Evolutionary conservation across 345 rosid genomes (phyloP), one percentile per base, ranked within the genome.

Genomic region (Cardamine chenopodiifolia): DNA sequence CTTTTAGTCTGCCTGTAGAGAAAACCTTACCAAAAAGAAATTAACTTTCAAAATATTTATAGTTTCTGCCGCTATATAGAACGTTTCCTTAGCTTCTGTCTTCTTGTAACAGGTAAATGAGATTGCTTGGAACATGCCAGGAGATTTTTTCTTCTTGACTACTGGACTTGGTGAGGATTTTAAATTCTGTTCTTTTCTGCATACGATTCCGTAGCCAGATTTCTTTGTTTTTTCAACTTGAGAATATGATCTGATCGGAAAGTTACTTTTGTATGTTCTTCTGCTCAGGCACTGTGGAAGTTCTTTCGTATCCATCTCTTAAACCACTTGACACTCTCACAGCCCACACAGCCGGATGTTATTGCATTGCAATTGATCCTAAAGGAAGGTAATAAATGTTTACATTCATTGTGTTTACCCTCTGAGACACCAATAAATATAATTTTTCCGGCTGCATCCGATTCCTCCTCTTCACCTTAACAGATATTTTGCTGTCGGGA

Each of bases 301-400:
- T 90, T 50, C 83, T 90, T 40, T 53, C 90, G 68, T 93, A 93
- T 67, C 96, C 97, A 31, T 88, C 93, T 58, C 97, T 93, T 64
- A 84, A 67, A 55, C 88, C 92, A 56, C 79, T 89, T 17, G 92
- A 89, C 62, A 93, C 98, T 28, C 86, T 93, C 65, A 74, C 87
- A 81, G 98, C 99, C 76, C 99, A 95, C 78, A 87, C 99, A 63
- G 99, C 99, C 9, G 99, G 99, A 74, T 93, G 97, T 85, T 93
- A 90, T 44, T 90, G 98, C 84, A 93, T 93, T 78, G 98, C 93
- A 68, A 90, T 90, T 84, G 97, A 92, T 78, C 99, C 99, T 70
- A 82, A 85, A 55, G 97, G 97, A 85, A 88, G 92, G 99, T 92
- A 73, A 73, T 80, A 35, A 49, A 53, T 52, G 18, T 62, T 34